Conservation (phyloP, 306 rosid species). For the Prosopis cineraria region DNA sequence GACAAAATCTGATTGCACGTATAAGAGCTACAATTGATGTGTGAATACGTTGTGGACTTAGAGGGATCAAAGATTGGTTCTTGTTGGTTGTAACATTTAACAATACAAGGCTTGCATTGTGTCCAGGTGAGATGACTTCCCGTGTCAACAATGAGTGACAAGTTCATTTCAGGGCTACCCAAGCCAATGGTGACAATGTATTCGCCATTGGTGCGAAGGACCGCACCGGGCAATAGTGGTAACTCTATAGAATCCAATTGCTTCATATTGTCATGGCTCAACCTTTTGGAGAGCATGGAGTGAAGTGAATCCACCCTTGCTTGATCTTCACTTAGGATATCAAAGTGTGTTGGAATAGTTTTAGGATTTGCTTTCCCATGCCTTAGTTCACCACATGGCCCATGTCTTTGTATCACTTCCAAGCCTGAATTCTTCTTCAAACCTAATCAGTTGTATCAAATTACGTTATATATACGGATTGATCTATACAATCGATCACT, state of each 20-base stretch:
- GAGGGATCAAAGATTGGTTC: conserved; percentile 5
- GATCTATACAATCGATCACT: too few relatives aligned
- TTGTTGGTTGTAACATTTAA: not conserved
- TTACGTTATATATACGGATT: too few relatives aligned
- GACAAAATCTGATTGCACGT: not conserved
- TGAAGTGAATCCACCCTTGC: not conserved
- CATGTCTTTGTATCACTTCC: not conserved
- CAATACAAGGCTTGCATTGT: not conserved
- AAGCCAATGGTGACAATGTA: not conserved
- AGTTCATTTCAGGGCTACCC: not conserved
- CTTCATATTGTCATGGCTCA: not conserved
- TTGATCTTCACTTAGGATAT: not conserved
- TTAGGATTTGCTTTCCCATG: not conserved
- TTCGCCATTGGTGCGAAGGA: not conserved
- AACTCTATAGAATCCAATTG: not conserved
- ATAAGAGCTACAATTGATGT: too few relatives aligned
- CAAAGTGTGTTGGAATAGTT: not conserved
- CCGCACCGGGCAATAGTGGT: not conserved
- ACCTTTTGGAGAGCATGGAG: not conserved
- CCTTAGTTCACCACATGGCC: not conserved
- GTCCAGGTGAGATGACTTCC: not conserved
- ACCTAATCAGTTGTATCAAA: not conserved
- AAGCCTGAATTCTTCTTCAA: not conserved
- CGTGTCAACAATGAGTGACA: not conserved
- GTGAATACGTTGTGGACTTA: not conserved